Evolutionary conservation across 331 rosid genomes (phyloP).

Genomic region (Spiraea crenata): DNA sequence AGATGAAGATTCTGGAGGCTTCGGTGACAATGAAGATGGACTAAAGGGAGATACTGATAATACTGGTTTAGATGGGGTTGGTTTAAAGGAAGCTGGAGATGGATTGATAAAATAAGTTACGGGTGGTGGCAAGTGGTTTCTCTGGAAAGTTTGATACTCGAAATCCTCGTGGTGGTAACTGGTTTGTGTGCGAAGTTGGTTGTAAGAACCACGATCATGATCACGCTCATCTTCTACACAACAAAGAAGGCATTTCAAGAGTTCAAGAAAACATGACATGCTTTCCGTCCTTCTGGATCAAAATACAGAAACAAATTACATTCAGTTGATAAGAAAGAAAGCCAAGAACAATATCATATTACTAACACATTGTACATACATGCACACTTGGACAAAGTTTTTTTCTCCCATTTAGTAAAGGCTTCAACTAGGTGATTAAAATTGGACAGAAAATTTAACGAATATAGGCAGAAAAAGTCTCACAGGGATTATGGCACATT

Average conservation of each 20-base stretch:
- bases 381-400: no score
- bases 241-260: conserved; percentile 2
- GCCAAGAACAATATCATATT: no score
- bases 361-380: no score
- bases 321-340: no score
- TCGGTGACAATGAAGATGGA: neutral
- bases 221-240: neutral
- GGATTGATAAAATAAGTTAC: neutral
- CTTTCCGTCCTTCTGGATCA: neutral
- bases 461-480: no score
- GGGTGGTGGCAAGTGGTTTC: neutral
- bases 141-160: no score
- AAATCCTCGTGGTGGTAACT: neutral
- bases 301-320: neutral
- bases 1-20: neutral
- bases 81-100: neutral
- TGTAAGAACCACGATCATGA: neutral
- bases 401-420: no score
- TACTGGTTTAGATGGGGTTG: neutral
- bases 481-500: no score
- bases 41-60: neutral
- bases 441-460: no score
- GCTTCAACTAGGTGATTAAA: no score
- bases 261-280: neutral
- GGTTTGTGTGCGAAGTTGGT: neutral